Base-by-base conservation (phyloP, 345 rosid genomes). In the Physaria fendleri region DNA sequence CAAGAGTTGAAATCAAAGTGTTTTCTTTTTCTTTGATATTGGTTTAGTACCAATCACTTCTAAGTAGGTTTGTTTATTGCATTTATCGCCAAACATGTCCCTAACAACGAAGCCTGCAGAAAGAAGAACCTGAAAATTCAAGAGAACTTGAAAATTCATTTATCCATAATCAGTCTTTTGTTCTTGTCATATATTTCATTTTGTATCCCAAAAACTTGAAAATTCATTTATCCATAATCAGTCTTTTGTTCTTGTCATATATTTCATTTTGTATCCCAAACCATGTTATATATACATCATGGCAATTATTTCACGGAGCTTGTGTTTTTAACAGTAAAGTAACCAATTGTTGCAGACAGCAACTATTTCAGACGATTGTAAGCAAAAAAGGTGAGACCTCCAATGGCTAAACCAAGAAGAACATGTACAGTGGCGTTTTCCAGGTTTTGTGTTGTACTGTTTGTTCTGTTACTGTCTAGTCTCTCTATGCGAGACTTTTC, bases 401-500 rank as follows among this genome's bases (percentile, higher is more conserved):
- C 92, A 50, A 83, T 28, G 38, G 83, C 92, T 57, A 93, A 29
- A 53, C 85, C 79, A 58, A 82, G 57, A 62, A 89, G 47, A 41
- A 88, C 65, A 27, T 95, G 85, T 43, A 77, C 13, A 13, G 71
- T 33, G 14, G 78, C 28, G 37, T 73, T 29, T 16, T 76, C 79
- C 0, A 76, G 33, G 30, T 66, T 82, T 2, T 75, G 50, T 10
- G 50, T 22, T 60, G 76, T 48, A 65, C 58, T 76, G 61, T 38
- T 43, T 56, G 74, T 70, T 41, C 69, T 40, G 47, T 63, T 57
- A 24, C 48, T 63, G 65, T 63, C 69, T 21, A 70, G 47, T 77
- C 82, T 79, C 46, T 74, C 90, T 39, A 75, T 81, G 13, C 79
- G 84, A 29, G 82, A 50, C 79, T 77, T 85, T 62, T 80, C 95